These are phyloP conservation scores for Papiliotrema laurentii DNA, from an alignment of 1,284 basidiomycete species.

Conservation along the genomic window DNA sequence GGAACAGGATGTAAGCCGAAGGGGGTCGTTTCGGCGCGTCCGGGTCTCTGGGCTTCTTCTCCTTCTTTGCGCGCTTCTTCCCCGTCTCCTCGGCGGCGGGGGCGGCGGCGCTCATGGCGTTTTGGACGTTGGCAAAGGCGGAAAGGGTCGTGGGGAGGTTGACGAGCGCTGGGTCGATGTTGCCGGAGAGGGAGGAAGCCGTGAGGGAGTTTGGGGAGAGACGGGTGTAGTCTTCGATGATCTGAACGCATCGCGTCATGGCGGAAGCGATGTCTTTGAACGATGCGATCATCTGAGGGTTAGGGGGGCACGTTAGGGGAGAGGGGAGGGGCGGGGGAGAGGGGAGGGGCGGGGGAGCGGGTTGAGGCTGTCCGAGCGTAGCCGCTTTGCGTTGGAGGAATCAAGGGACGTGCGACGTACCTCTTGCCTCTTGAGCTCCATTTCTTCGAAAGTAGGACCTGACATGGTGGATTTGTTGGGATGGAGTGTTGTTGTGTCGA, in stretches of 20 bases:
- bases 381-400: too few species aligned
- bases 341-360: too few species aligned
- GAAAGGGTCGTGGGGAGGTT: conserved; percentile 7
- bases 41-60: conserved; percentile 68
- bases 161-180: conserved; percentile 6
- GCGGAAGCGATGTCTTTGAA: conserved; percentile 45
- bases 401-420: too few species aligned
- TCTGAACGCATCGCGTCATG: conserved; percentile 42
- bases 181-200: not conserved
- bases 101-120: not conserved
- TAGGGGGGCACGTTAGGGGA: not conserved
- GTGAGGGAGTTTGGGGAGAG: conserved; percentile 25
- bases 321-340: too few species aligned
- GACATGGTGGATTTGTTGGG: conserved; percentile 14
- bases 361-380: too few species aligned
- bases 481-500: not conserved
- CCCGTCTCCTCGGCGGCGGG: not conserved
- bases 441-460: conserved; percentile 38
- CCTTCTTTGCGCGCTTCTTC: conserved; percentile 31
- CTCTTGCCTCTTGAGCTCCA: conserved; percentile 45
- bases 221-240: conserved; percentile 46
- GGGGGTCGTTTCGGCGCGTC: conserved; percentile 91
- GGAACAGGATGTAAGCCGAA: conserved; percentile 92
- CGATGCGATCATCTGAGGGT: conserved; percentile 44
- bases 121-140: conserved; percentile 2